A percentile compares a stretch with the other conserved stretches of the same genome.
Evolutionary conservation across 192 early-diverging fungal genomes (phyloP).

Genomic region (Podila minutissima): DNA sequence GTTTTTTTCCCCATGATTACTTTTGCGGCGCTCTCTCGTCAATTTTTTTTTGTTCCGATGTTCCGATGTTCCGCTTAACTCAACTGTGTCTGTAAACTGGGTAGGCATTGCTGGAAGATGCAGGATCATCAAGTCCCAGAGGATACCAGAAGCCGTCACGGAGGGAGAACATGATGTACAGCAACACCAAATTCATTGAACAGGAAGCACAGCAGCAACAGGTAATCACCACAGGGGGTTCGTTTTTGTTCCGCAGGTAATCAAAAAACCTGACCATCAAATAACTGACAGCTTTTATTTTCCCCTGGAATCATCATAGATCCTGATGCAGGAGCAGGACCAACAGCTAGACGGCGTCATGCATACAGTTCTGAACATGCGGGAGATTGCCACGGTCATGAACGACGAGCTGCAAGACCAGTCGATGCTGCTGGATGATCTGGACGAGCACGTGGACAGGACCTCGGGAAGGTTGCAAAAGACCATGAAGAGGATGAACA

Average conservation of each 20-base stretch:
- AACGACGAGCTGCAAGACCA: conserved; percentile 66
- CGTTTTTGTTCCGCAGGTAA: background rate
- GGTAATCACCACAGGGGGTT: conserved; percentile 2
- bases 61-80: too few relatives aligned
- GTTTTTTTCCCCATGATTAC: background rate
- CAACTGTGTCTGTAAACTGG: too few relatives aligned
- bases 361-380: conserved; percentile 63
- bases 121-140: conserved; percentile 31
- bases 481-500: conserved; percentile 62
- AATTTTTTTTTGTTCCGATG: background rate
- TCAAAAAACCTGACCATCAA: background rate
- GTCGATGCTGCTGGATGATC: conserved; percentile 63
- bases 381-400: conserved; percentile 69
- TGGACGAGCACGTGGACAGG: conserved; percentile 63
- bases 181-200: conserved; percentile 48
- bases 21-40: background rate
- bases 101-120: conserved; percentile 29
- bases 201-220: conserved; percentile 45
- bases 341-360: conserved; percentile 64
- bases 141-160: conserved; percentile 43
- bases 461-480: conserved; percentile 53
- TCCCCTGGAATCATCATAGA: conserved; percentile 22
- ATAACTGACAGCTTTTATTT: background rate
- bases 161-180: conserved; percentile 51
- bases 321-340: conserved; percentile 68